Evolutionary conservation across 108 stramenopile genomes (phyloP).

Genomic region (Cafeteria roenbergensis): DNA sequence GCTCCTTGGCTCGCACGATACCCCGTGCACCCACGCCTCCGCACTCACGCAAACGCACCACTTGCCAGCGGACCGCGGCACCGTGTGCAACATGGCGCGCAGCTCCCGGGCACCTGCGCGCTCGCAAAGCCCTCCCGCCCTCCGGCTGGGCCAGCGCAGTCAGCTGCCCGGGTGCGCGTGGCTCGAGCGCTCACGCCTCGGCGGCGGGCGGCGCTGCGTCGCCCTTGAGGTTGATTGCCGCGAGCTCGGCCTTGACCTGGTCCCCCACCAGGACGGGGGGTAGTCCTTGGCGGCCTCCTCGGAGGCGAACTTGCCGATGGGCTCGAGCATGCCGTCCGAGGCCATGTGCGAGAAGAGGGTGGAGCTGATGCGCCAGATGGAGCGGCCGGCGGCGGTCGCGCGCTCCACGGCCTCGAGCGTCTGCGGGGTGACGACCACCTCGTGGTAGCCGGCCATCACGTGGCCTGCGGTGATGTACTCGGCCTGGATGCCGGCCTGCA

Average conservation of each 20-base stretch:
- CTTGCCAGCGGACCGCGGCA: no score
- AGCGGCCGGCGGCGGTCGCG: constrained; percentile 12
- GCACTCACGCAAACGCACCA: no score
- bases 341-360: constrained; percentile 44
- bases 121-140: no score
- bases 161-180: no score
- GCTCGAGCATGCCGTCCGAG: constrained; percentile 34
- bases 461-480: constrained; percentile 42
- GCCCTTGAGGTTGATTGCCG: constrained; percentile 13
- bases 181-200: no score
- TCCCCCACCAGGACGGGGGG: constrained; percentile 14
- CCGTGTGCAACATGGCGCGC: no score
- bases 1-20: no score
- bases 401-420: constrained; percentile 23
- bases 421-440: constrained; percentile 32
- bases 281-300: neutral
- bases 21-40: no score
- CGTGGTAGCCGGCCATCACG: constrained; percentile 46
- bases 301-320: constrained; percentile 6
- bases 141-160: no score
- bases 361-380: constrained; percentile 35
- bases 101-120: no score
- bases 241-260: constrained; percentile 20
- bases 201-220: neutral
- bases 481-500: constrained; percentile 46